Base-by-base conservation (phyloP, 805 yeast species). In the Myxozyma udenii region DNA sequence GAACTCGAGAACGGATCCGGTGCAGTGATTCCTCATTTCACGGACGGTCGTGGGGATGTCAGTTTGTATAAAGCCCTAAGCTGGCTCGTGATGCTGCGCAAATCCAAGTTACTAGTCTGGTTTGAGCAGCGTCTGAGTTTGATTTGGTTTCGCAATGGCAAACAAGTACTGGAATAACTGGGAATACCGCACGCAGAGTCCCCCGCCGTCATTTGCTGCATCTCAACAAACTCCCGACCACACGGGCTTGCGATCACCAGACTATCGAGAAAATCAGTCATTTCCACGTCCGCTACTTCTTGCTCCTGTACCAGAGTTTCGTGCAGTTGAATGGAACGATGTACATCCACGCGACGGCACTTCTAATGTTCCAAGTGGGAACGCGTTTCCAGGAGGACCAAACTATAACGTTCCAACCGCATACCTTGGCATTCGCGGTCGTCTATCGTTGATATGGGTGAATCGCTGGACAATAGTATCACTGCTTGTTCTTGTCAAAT, bases 401-500 rank as follows among this genome's bases (percentile, higher is more conserved):
- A 28, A 28, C 14, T 9, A 28, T 28, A n/a, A 41, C 16, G 43
- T 32, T 3, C n/a, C 23, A 9, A 46, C 62, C 3, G 63, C 67
- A 4, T 66, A 65, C 26, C 19, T 67, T n/a, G 68, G 68, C 14
- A 52, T 65, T 2, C 44, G 53, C 16, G 70, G 68, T 1, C 51
- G 70, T n/a, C 46, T 69, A 1, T 61, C 70, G 0, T 74, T 69
- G 44, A 62, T 63, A 1, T 67, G 69, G 69, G 37, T 86, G 19
- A 85, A 87, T 63, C 77, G 80, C 51, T 79, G 78, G 62, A 76
- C 95, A 0, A 52, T 89, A 0, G 62, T 79, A 1, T 51, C 83
- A 12, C 58, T 79, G 0, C 65, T 91, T 1, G 71, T 84, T 7
- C 69, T 81, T 1, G 56, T 86, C 2, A 88, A 88, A 61, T 61